A percentile compares a stretch with the other conserved stretches of the same genome.
These are phyloP conservation scores for Phlebopus sp. DNA, from an alignment of 1,284 basidiomycete species.

Conservation along the genomic window DNA sequence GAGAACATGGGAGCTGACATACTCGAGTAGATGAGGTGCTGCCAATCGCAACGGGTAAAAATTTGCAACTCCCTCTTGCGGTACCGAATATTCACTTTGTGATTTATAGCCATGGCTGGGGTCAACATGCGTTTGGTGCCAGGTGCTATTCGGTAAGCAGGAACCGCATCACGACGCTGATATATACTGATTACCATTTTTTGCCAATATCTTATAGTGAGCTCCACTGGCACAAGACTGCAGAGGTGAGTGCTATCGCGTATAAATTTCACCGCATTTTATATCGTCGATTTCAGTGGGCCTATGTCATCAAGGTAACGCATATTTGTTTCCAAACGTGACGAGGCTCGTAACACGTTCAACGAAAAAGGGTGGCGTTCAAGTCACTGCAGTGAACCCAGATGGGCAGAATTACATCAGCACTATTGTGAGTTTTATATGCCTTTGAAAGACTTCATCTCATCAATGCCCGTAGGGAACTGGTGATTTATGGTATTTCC, in stretches of 20 bases:
- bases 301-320: conserved; percentile 56
- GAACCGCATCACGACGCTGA: background rate
- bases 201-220: conserved; percentile 42
- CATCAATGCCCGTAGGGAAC: background rate
- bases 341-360: background rate
- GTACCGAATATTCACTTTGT: background rate
- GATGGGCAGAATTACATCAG: conserved; percentile 62
- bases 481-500: conserved; percentile 65
- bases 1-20: background rate
- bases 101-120: conserved; percentile 52
- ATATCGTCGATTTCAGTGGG: conserved; percentile 43
- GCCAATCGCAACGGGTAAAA: conserved; percentile 49
- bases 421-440: conserved; percentile 43
- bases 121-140: conserved; percentile 70
- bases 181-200: background rate
- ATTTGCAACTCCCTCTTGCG: conserved; percentile 12
- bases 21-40: conserved; percentile 45
- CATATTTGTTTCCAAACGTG: background rate
- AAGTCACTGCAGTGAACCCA: conserved; percentile 59
- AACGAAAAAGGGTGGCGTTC: conserved; percentile 50
- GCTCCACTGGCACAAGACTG: conserved; percentile 71
- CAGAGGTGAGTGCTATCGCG: conserved; percentile 36
- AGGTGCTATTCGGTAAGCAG: conserved; percentile 56
- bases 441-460: background rate
- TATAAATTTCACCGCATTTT: background rate